phyloP scores from a whole-genome alignment of 768 basidiomycete genomes.

The Pisolithus orientalis region DNA sequence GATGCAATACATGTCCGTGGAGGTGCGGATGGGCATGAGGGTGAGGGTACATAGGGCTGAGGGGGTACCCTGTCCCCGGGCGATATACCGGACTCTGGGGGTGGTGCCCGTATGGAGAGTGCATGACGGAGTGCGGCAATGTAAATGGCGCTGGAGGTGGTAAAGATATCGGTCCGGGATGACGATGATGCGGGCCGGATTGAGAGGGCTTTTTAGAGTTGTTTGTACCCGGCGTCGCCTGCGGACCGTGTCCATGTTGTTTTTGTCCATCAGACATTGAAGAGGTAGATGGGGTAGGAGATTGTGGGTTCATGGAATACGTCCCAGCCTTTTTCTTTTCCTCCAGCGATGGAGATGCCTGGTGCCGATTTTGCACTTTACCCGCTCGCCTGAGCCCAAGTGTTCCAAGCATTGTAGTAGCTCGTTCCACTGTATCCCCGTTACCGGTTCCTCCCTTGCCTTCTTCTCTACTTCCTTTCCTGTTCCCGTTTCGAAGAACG shows the following conservation, averaged over 20 bases:
- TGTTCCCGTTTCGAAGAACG: background rate
- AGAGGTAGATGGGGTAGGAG: background rate
- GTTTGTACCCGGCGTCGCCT: background rate
- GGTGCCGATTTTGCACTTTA: slow-evolving; percentile 15
- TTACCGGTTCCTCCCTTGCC: slow-evolving; percentile 11
- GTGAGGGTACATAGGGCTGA: slow-evolving; percentile 22
- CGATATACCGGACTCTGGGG: slow-evolving; percentile 37
- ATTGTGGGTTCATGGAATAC: slow-evolving; percentile 2
- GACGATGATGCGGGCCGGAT: slow-evolving; percentile 36
- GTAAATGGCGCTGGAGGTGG: slow-evolving; percentile 51
- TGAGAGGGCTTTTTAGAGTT: slow-evolving; percentile 10
- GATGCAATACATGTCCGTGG: slow-evolving; percentile 12
- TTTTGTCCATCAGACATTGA: background rate
- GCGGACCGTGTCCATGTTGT: background rate
- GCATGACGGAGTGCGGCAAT: slow-evolving; percentile 31
- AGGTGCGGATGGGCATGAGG: background rate
- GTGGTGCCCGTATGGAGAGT: slow-evolving; percentile 27
- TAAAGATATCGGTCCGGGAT: slow-evolving; percentile 65
- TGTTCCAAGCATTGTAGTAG: slow-evolving; percentile 20
- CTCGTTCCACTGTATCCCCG: slow-evolving; percentile 6
- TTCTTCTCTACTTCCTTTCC: slow-evolving; percentile 1
- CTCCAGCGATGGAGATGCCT: slow-evolving; percentile 10
- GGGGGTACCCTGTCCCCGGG: slow-evolving; percentile 20
- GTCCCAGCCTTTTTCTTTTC: slow-evolving; percentile 8
- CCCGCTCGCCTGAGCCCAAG: slow-evolving; percentile 25